These are phyloP conservation scores for Straminergon stramineum DNA, from an alignment of 225 moss, liverwort and hornwort genomes.

Conservation along the genomic window DNA sequence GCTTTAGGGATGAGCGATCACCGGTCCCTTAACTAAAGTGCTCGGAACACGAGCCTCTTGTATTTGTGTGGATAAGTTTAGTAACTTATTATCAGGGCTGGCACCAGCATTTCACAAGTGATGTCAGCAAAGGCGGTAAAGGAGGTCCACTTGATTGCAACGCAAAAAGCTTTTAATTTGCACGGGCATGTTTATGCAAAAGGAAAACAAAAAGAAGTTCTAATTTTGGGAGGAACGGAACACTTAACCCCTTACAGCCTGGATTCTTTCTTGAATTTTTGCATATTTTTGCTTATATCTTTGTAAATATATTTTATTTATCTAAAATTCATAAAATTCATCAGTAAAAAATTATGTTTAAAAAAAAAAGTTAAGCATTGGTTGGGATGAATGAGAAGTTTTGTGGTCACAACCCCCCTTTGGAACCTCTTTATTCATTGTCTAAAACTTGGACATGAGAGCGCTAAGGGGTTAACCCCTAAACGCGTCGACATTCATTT, in stretches of 20 bases:
- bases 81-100: neutral
- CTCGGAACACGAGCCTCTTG: neutral
- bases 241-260: neutral
- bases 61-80: neutral
- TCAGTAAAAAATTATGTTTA: no score
- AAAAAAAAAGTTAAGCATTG: neutral
- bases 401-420: fast-evolving
- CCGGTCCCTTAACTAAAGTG: neutral
- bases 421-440: fast-evolving
- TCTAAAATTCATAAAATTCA: neutral
- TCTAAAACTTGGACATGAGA: fast-evolving
- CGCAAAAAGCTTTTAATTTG: neutral
- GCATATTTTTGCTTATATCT: neutral
- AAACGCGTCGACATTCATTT: no score
- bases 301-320: neutral
- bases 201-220: no score
- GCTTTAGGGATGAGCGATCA: neutral
- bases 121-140: neutral
- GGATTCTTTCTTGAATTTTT: neutral
- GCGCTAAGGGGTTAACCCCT: fast-evolving
- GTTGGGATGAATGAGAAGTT: neutral
- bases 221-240: neutral
- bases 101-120: neutral
- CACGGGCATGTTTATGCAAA: neutral
- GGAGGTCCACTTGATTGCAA: neutral